Evolutionary conservation across 2,329 filamentous ascomycete species (phyloP), one percentile per base, ranked within the genome.

Genomic region (Aspergillus pseudoviridinutans): DNA sequence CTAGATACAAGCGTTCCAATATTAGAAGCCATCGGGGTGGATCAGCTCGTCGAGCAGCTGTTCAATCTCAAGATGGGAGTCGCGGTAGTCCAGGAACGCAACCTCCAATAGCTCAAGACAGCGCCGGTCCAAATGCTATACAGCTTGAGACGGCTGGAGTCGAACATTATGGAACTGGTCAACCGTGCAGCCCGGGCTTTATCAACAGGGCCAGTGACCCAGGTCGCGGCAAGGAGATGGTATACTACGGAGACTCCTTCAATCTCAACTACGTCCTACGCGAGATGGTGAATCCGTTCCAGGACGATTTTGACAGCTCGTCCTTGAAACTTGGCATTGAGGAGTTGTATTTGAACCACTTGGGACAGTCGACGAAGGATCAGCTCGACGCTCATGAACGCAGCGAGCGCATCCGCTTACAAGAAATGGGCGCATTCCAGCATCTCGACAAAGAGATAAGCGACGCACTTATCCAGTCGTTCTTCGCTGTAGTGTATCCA

Each of bases 211-310:
- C 20, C 22, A 24, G 14, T 12, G 3, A 46, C 7, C 7, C 42
- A 20, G 42, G 3, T 10, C 42, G n/a, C 4, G 10, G n/a, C 9
- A 46, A 20, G 8, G 42, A 46, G 42, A 2, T 46, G 35, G 25
- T 12, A n/a, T 58, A 58, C 25, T 58, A 58, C 32, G 57, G 57
- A 3, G 57, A 58, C 32, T 51, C 50, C 17, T 58, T 56, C 35
- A 58, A 58, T 22, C 52, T 58, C 5, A 47, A 58, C 5, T 58
- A 58, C 28, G 47, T 51, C 12, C 44, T 51, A 20, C 44, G 46
- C 4, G 44, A 55, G 22, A 51, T 58, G 42, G 57, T 41, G 9
- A 50, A 55, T 10, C 42, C 42, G n/a, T 46, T 46, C 42, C 42
- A 24, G 3, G 42, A 20, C 4, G n/a, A 7, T 12, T 22, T 22